These are phyloP conservation scores for Suillus weaverae DNA, from an alignment of 768 basidiomycete genomes.

Conservation along the genomic window DNA sequence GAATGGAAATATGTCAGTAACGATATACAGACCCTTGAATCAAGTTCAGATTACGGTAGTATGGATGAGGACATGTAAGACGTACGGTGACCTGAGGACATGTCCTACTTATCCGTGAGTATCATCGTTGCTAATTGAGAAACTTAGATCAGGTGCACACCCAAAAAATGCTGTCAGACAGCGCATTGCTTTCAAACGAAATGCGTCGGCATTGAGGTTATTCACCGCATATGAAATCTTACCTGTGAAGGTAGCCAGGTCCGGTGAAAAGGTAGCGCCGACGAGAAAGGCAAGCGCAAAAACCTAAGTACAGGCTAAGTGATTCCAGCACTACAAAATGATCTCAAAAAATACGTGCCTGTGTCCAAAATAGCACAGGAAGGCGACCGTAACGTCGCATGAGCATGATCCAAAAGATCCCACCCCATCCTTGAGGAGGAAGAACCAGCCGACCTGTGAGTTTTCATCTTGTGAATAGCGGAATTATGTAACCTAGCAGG, in stretches of 20 bases:
- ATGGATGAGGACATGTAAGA: background rate
- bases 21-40: slow-evolving; percentile 42
- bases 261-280: slow-evolving; percentile 52
- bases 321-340: background rate
- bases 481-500: slow-evolving; percentile 34
- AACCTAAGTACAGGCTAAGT: slow-evolving; percentile 22
- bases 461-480: background rate
- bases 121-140: background rate
- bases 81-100: slow-evolving; percentile 52
- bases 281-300: slow-evolving; percentile 47
- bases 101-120: slow-evolving; percentile 31
- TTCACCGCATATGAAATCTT: slow-evolving; percentile 10
- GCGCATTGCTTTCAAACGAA: slow-evolving; percentile 26
- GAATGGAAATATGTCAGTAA: slow-evolving; percentile 55
- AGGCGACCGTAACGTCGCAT: slow-evolving; percentile 31
- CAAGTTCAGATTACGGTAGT: background rate
- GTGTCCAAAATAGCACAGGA: slow-evolving; percentile 33
- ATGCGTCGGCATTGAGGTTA: background rate
- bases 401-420: slow-evolving; percentile 30
- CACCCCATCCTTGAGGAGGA: slow-evolving; percentile 29
- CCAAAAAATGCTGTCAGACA: slow-evolving; percentile 34
- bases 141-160: slow-evolving; percentile 12
- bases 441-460: background rate
- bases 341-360: slow-evolving; percentile 9
- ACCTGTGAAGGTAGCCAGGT: slow-evolving; percentile 49